Evolutionary conservation across 2,329 filamentous ascomycete genomes (phyloP), one percentile per base, ranked within the genome.

Genomic region (Alternaria dauci): DNA sequence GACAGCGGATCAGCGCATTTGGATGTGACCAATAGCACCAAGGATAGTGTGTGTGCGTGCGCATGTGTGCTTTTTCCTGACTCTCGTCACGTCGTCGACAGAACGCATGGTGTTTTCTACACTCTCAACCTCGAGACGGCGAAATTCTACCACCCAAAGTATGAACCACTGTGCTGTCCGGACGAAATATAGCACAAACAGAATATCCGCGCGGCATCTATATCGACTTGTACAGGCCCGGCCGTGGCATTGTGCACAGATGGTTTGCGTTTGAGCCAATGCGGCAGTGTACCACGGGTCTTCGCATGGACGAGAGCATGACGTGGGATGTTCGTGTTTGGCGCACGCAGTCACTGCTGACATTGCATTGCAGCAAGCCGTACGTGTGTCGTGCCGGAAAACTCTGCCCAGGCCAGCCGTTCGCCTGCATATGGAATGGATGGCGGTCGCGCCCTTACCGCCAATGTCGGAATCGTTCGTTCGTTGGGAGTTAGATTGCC

Each of bases 401-500:
- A 54, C 50, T 61, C 56, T 67, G 56, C 58, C 57, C 54, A 56
- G 57, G 46, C 58, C 57, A 61, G 58, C 56, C 53, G 61, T 57
- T 66, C 58, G 57, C 61, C 46, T 68, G 62, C 67, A 66, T 59
- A 42, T 50, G 32, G 59, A 28, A 32, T 52, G 46, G 38, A 54
- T 20, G 20, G 20, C 20, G 20, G 20, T 23, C 20, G 61, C 58
- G 61, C 61, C 53, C 47, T 61, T 61, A 38, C 55, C 50, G 51
- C 52, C 42, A 58, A 48, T 47, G 52, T 54, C 42, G 48, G 39
- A 30, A 56, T 48, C 52, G 57, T 48, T 47, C 32, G 61, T 58
- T 54, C 57, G 59, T 62, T 65, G 64, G 59, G 62, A 55, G 26
- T n/a, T 42, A 28, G 30, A 47, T 64, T 54, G 63, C 63, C 65